phyloP scores from a whole-genome alignment of 139 green algal genomes.

The Volvox reticuliferus region DNA sequence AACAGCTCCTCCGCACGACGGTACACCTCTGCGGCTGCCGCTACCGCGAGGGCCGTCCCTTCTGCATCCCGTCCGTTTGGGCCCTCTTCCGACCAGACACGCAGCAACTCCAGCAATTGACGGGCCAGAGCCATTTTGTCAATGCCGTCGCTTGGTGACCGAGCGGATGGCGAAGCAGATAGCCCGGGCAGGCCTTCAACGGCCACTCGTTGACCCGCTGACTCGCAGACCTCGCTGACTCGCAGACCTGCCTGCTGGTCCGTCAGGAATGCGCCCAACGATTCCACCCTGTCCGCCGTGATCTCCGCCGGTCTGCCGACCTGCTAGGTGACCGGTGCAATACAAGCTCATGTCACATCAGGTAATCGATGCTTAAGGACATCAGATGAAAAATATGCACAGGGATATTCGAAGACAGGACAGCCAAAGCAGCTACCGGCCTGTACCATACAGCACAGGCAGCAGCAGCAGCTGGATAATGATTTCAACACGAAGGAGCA shows the following conservation, averaged over 20 bases:
- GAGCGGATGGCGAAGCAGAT: background rate
- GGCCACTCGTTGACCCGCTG: background rate
- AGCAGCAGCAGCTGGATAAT: too few relatives aligned
- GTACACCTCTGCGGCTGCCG: background rate
- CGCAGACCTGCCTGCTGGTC: background rate
- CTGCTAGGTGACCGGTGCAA: too few relatives aligned
- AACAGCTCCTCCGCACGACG: background rate
- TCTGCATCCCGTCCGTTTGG: background rate
- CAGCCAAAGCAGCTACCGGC: too few relatives aligned
- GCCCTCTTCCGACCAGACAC: background rate
- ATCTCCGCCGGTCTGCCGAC: background rate
- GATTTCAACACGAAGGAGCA: too few relatives aligned
- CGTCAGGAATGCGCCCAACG: conserved; percentile 25
- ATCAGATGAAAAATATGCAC: too few relatives aligned
- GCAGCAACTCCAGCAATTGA: background rate
- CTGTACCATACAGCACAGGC: too few relatives aligned
- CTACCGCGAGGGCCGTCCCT: background rate
- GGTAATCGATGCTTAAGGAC: too few relatives aligned
- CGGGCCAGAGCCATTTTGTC: background rate
- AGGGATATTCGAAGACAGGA: too few relatives aligned
- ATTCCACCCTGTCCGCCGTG: conserved; percentile 26
- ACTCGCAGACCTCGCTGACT: too few relatives aligned
- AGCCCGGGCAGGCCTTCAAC: too few relatives aligned
- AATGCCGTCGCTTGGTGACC: background rate
- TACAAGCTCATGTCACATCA: too few relatives aligned